Percentiles rank a stretch among this genome's conserved stretches.
Conservation (phyloP, 768 basidiomycete species). For the Mycena crocata region DNA sequence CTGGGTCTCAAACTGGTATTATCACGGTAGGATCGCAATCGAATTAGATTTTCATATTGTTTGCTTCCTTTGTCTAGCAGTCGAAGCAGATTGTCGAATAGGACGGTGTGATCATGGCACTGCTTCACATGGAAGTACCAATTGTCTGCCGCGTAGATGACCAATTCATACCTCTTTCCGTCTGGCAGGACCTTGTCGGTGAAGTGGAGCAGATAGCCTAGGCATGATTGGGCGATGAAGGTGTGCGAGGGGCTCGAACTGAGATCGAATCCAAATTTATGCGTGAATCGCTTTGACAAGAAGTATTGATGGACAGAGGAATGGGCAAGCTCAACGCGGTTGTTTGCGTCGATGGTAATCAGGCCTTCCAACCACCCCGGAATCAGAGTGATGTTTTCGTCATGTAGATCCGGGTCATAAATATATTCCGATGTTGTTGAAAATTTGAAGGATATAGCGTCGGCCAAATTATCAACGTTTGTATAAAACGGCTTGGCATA, state of each 20-base stretch:
- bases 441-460: neutral
- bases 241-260: neutral
- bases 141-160: too few species aligned
- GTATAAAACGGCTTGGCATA: neutral
- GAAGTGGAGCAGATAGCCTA: neutral
- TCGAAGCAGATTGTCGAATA: neutral
- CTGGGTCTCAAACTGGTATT: too few species aligned
- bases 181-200: neutral
- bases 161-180: neutral
- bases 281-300: neutral
- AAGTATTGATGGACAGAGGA: conserved; percentile 27
- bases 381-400: too few species aligned
- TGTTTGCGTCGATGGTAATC: neutral
- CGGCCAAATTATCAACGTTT: neutral
- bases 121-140: too few species aligned
- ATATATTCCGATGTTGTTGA: neutral
- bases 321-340: neutral
- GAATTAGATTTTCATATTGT: neutral
- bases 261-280: neutral
- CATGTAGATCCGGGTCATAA: neutral
- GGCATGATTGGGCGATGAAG: neutral
- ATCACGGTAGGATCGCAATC: neutral
- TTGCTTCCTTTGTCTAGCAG: neutral
- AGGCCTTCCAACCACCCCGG: neutral
- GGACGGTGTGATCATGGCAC: too few species aligned